Percentiles rank a stretch among this genome's conserved stretches.
Evolutionary conservation across 768 basidiomycete species (phyloP).

Genomic region (Serendipita sp.): DNA sequence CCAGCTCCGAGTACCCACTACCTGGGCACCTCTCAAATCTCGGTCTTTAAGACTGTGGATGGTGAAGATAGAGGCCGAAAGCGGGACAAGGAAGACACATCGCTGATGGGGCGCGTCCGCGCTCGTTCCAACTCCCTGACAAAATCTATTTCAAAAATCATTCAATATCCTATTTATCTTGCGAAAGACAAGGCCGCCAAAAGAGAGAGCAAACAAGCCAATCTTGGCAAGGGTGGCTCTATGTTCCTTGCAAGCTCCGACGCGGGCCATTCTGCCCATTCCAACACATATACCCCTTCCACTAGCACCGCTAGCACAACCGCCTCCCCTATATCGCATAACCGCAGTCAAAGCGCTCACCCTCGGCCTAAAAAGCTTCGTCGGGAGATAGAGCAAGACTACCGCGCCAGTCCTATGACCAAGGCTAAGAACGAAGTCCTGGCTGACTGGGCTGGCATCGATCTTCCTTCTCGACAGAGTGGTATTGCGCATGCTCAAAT

Average conservation of each 20-base stretch:
- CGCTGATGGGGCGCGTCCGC: slow-evolving; percentile 2
- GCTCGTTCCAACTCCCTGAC: neutral
- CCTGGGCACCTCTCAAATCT: neutral
- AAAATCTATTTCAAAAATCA: neutral
- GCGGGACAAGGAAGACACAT: neutral
- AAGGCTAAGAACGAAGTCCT: neutral
- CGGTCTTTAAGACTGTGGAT: neutral
- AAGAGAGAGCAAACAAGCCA: neutral
- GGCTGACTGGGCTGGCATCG: neutral
- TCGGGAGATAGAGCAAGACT: neutral
- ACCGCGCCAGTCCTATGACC: slow-evolving; percentile 1
- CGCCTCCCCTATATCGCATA: neutral
- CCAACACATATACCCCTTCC: neutral
- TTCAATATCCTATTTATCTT: neutral
- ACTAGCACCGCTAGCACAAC: neutral
- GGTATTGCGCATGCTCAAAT: neutral
- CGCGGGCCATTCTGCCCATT: neutral
- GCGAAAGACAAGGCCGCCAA: neutral
- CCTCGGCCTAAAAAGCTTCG: neutral
- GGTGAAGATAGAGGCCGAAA: neutral
- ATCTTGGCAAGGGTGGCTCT: neutral
- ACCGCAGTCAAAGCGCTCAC: neutral
- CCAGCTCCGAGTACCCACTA: neutral
- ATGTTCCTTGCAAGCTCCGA: neutral
- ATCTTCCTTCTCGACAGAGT: neutral